Conservation (phyloP, 805 yeast species). For the Priceomyces medius region DNA sequence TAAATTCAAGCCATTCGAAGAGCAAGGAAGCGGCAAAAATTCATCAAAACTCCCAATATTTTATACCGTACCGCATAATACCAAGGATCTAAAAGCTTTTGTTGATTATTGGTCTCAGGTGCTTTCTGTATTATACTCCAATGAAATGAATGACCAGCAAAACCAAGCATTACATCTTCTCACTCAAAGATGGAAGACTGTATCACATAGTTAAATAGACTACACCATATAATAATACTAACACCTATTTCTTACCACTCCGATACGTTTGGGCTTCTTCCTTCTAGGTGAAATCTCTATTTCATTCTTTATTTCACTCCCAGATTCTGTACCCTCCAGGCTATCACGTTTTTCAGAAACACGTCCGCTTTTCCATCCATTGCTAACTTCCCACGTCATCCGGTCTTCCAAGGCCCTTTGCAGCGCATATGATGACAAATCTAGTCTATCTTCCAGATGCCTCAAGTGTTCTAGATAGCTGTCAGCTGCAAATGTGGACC, state of each 20-base stretch:
- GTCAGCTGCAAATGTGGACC: constrained; percentile 8
- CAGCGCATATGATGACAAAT: neutral
- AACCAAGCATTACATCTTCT: constrained; percentile 27
- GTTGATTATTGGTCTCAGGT: constrained; percentile 52
- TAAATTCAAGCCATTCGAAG: constrained; percentile 19
- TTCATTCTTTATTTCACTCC: neutral
- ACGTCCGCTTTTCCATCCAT: no score
- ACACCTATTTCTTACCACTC: constrained; percentile 6
- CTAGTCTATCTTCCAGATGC: neutral
- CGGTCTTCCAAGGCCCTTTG: neutral
- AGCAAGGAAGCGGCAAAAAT: constrained; percentile 12
- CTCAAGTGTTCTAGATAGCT: constrained; percentile 1
- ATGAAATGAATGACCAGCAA: constrained; percentile 25
- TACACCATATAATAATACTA: neutral
- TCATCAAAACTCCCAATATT: constrained; percentile 17
- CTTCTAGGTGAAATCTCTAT: constrained; percentile 3
- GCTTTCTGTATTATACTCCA: constrained; percentile 42
- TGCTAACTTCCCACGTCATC: neutral
- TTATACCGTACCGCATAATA: constrained; percentile 24
- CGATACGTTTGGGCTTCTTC: constrained; percentile 9
- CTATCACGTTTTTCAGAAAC: no score
- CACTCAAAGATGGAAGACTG: constrained; percentile 33
- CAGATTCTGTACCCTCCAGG: no score
- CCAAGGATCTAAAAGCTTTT: constrained; percentile 25
- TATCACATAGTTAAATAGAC: constrained; percentile 4